Percentiles rank a stretch among this genome's conserved stretches.
phyloP scores from a whole-genome alignment of 768 basidiomycete genomes.

The Dioszegia aurantiaca region DNA sequence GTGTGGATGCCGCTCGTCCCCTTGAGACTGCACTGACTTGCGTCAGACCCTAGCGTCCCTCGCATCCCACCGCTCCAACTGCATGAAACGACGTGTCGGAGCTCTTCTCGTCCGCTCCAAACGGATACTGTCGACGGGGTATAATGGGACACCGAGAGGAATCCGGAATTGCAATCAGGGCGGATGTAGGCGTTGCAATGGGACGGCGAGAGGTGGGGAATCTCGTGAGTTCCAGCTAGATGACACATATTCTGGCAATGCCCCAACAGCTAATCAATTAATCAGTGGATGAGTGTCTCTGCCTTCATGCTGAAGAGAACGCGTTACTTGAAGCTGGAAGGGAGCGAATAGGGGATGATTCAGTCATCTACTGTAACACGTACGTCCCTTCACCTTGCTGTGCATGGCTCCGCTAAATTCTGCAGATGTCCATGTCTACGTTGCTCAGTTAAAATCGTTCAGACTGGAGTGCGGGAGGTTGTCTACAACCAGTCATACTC shows the following conservation, averaged over 20 bases:
- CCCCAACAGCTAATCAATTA: constrained; percentile 3
- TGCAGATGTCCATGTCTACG: constrained; percentile 97
- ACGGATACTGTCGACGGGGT: constrained; percentile 58
- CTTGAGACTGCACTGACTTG: too few species aligned
- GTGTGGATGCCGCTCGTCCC: too few species aligned
- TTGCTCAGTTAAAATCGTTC: constrained; percentile 96
- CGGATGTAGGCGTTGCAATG: constrained; percentile 76
- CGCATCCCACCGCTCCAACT: constrained; percentile 79
- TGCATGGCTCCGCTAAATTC: too few species aligned
- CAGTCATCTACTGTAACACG: constrained; percentile 98
- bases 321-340: constrained; percentile 89
- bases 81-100: constrained; percentile 95
- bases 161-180: constrained; percentile 86
- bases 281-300: constrained; percentile 73
- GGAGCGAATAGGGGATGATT: constrained; percentile 67
- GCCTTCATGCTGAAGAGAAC: constrained; percentile 97
- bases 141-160: constrained; percentile 94
- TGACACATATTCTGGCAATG: not conserved
- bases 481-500: constrained; percentile 94
- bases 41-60: constrained; percentile 78
- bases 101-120: constrained; percentile 78
- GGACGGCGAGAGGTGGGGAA: constrained; percentile 55
- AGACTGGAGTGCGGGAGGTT: constrained; percentile 84
- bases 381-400: constrained; percentile 54
- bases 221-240: constrained; percentile 41